A percentile compares a stretch with the other conserved stretches of the same genome.
These are phyloP conservation scores for Brassica balearica DNA, from an alignment of 441 rosid species.

Conservation along the genomic window DNA sequence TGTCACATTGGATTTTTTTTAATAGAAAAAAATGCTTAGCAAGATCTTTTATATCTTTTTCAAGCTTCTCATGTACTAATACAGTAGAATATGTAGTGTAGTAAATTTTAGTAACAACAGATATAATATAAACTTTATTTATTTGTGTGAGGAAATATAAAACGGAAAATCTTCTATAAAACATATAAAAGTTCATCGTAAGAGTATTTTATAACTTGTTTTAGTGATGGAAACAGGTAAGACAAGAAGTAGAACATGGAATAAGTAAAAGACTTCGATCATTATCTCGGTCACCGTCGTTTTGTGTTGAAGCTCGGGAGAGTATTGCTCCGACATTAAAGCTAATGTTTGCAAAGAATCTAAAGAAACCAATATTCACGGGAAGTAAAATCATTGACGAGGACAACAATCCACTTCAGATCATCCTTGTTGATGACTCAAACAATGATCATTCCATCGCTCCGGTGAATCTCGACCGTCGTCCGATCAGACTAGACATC, in stretches of 20 bases:
- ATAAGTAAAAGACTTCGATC: slow-evolving; percentile 46
- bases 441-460: slow-evolving; percentile 34
- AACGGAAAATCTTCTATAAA: neutral
- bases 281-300: slow-evolving; percentile 51
- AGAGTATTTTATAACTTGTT: slow-evolving; percentile 14
- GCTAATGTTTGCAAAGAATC: slow-evolving; percentile 54
- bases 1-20: neutral
- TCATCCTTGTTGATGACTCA: slow-evolving; percentile 51
- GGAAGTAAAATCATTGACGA: slow-evolving; percentile 66
- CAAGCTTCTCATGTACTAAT: neutral
- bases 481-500: slow-evolving; percentile 65
- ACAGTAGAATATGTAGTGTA: neutral
- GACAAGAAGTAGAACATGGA: slow-evolving; percentile 65
- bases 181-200: slow-evolving; percentile 9
- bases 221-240: slow-evolving; percentile 52
- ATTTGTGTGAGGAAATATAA: neutral
- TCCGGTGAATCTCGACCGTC: slow-evolving; percentile 46
- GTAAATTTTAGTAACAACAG: neutral
- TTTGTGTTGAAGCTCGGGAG: slow-evolving; percentile 61
- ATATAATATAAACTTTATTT: neutral
- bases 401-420: slow-evolving; percentile 56
- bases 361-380: slow-evolving; percentile 70
- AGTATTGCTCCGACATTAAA: slow-evolving; percentile 48
- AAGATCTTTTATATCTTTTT: neutral
- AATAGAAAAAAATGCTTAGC: neutral